Evolutionary conservation across 75 land plant genomes (phyloP), one percentile per base, ranked within the genome.

Genomic region (Isoetes taiwanensis): DNA sequence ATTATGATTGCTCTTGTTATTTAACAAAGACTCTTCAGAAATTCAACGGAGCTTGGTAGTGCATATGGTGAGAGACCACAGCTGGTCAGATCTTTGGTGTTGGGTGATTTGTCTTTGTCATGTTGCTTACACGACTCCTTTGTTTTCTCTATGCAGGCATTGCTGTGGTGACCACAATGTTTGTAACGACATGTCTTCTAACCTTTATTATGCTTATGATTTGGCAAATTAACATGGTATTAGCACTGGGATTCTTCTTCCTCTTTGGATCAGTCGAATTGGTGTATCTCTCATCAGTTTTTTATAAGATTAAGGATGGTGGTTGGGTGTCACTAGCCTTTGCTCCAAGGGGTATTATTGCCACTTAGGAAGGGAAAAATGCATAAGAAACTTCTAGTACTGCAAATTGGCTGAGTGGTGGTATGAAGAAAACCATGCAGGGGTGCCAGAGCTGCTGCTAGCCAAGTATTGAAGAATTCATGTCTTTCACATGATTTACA

Each of bases 31-130:
- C 25, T 16, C 5, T 46, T 46, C 50, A 46, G 25, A n/a, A n/a
- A 19, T 23, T 19, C 50, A 8, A 46, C 50, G 4, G 21, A 46
- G 25, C 50, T 46, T 46, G 50, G 50, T 19, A 46, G 25, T n/a
- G 50, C 50, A 46, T 46, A 46, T 46, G 50, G 50, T 46, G 25
- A n/a, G n/a, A n/a, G n/a, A n/a, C n/a, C n/a, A n/a, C n/a, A n/a
- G n/a, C n/a, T n/a, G n/a, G n/a, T n/a, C n/a, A 8, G 38, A 9
- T 37, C 38, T 9, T 37, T 37, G 9, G 9, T 37, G 11, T 37
- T 37, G 38, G 9, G 14, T 37, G 38, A 37, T 9, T 37, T 37
- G 9, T 9, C 38, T 14, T 37, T 37, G 38, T 14, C 38, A 37
- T 9, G 14, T n/a, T n/a, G n/a, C n/a, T 37, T 37, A 9, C 38